Conservation (phyloP, 2,329 filamentous ascomycete genomes). For the Cercospora sp. region DNA sequence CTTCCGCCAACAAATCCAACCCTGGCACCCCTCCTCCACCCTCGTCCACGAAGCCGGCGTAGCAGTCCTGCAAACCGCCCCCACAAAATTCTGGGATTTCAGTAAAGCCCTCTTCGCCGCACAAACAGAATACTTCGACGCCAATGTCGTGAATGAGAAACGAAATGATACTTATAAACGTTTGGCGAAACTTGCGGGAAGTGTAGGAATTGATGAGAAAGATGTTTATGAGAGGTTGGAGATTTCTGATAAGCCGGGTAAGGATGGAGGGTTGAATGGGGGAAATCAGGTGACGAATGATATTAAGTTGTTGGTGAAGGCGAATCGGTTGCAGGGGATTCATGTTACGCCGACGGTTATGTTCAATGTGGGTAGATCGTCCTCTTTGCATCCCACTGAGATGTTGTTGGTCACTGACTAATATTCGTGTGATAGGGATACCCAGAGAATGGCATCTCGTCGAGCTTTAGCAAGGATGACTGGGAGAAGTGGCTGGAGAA, state of each 20-base stretch:
- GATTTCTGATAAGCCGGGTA: constrained; percentile 65
- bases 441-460: constrained; percentile 75
- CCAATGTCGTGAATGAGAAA: constrained; percentile 76
- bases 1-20: constrained; percentile 71
- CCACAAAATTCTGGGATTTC: constrained; percentile 77
- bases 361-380: constrained; percentile 62
- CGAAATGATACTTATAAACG: constrained; percentile 81
- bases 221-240: constrained; percentile 67
- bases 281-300: constrained; percentile 85
- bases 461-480: constrained; percentile 73
- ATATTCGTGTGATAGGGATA: constrained; percentile 52
- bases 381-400: no score
- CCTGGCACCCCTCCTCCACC: constrained; percentile 74
- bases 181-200: constrained; percentile 70
- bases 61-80: constrained; percentile 69
- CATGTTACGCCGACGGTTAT: constrained; percentile 91
- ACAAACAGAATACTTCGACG: constrained; percentile 81
- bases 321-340: constrained; percentile 71
- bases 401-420: background rate
- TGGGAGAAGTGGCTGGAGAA: constrained; percentile 82
- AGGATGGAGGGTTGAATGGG: constrained; percentile 68
- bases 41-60: constrained; percentile 76
- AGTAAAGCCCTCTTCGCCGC: constrained; percentile 66
- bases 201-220: constrained; percentile 69
- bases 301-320: constrained; percentile 60